Evolutionary conservation across 345 rosid genomes (phyloP).

Genomic region (Aegle marmelos): DNA sequence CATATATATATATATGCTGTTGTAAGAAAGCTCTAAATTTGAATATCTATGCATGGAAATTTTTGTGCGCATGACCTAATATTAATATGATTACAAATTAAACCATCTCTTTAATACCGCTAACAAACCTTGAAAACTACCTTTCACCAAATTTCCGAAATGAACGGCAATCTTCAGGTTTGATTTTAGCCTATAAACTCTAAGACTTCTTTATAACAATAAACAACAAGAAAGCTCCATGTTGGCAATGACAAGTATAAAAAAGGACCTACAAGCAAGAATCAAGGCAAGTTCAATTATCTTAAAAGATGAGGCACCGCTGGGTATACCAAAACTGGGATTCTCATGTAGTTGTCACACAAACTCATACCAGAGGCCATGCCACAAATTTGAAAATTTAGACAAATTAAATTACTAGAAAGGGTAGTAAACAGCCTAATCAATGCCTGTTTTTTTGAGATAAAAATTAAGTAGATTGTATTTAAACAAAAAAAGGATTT

Average conservation of each 20-base stretch:
- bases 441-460: neutral
- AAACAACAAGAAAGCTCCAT: neutral
- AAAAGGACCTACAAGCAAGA: neutral
- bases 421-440: neutral
- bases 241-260: neutral
- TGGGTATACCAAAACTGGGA: neutral
- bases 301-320: neutral
- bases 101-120: neutral
- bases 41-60: neutral
- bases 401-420: neutral
- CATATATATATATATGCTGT: no score
- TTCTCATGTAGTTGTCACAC: neutral
- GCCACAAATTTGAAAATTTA: neutral
- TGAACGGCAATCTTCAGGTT: neutral
- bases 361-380: neutral
- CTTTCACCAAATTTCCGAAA: neutral
- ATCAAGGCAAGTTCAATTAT: neutral
- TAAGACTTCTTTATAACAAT: neutral
- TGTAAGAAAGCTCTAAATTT: no score
- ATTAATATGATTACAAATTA: neutral
- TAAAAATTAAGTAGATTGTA: no score
- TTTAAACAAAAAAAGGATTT: no score
- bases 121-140: neutral
- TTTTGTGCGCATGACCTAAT: neutral
- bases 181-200: neutral